A percentile compares a stretch with the other conserved stretches of the same genome.
Conservation (phyloP, 768 basidiomycete genomes). For the Pisolithus sp. region DNA sequence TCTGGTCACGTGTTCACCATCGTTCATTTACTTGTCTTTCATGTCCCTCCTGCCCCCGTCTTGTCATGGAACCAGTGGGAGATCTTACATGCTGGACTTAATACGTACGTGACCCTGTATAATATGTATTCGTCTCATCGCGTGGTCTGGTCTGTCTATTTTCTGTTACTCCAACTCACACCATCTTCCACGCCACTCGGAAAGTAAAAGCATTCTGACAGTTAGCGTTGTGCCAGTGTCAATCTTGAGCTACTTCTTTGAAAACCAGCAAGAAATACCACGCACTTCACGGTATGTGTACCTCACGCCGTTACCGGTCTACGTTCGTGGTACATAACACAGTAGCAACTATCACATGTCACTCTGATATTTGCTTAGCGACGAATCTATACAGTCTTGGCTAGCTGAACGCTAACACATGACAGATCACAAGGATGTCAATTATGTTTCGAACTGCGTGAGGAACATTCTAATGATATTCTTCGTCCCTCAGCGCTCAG, state of each 20-base stretch:
- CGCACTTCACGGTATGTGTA: background rate
- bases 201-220: too few species aligned
- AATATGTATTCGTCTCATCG: background rate
- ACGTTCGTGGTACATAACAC: background rate
- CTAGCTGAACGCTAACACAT: background rate
- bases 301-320: background rate
- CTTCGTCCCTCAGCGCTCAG: too few species aligned
- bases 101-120: background rate
- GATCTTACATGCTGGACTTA: too few species aligned
- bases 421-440: slow-evolving; percentile 1
- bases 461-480: background rate
- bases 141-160: background rate
- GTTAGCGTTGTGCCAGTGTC: background rate
- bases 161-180: background rate
- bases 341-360: background rate
- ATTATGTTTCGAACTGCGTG: background rate
- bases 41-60: too few species aligned
- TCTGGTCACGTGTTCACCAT: too few species aligned
- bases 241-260: background rate
- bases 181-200: background rate
- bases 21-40: too few species aligned
- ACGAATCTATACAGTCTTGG: background rate
- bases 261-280: background rate
- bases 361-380: background rate
- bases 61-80: too few species aligned